Base-by-base conservation (phyloP, 305 asterid species). In the Solanum hybrid region DNA sequence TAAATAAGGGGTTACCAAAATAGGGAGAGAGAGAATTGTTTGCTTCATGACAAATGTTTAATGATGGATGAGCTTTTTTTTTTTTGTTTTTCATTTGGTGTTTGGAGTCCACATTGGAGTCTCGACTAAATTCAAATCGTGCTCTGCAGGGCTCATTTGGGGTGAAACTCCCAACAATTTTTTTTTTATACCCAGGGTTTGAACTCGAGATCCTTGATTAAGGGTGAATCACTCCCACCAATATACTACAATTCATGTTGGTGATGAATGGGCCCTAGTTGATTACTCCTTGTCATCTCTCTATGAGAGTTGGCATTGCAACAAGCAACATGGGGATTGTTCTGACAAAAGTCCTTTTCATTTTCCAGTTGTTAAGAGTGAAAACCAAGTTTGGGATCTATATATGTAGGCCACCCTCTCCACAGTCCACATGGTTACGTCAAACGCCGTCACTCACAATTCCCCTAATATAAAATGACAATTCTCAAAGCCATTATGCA, bases 281-380 rank as follows among this genome's bases (percentile, higher is more conserved):
- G 71, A 81, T 42, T 84, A 46, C 26, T 82, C 87, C 72, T 42
- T 82, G 40, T 26, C 73, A 51, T 84, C 87, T 84, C 29, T 27
- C 5, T 79, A 9, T 81, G 86, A 81, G 9, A 27, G 36, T 69
- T 40, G 71, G 86, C 86, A 26, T 34, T 5, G 87, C 40, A 84
- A 51, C 87, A 46, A 46, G 87, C 87, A 81, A 84, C 73, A 84
- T 84, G 64, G 73, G 81, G 81, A 84, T 84, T 84, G 36, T 46
- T 46, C 87, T 84, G 87, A 51, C 38, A 84, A 35, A 35, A 26
- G 72, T 84, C 73, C 5, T 84, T 84, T 84, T 46, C 73, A 46
- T 17, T 84, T 84, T 84, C 75, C 87, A 51, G 87, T 84, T 84
- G 87, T 29, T 29, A 84, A 31, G 87, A 46, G 87, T 84, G 87